Evolutionary conservation across 768 basidiomycete species (phyloP), one percentile per base, ranked within the genome.

Genomic region (Russula earlei): DNA sequence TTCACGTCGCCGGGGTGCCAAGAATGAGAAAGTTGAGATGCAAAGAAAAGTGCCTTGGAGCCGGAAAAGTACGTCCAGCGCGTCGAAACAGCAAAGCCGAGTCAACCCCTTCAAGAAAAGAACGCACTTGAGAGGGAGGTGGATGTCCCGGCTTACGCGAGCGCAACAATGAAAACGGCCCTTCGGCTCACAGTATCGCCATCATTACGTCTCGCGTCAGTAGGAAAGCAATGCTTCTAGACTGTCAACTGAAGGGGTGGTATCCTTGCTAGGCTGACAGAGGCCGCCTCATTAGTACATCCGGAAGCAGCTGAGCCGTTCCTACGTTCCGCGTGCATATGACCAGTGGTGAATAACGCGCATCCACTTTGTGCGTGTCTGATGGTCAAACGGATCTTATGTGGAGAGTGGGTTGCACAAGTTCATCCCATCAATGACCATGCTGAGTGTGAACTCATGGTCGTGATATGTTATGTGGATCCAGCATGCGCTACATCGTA

Each of bases 161-260:
- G 20, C 33, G 19, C 4, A 37, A 49, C 49, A 33, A 40, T 31
- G 47, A 49, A 22, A 31, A 15, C 52, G 46, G 56, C 19, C 17
- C 41, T 31, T 43, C 27, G 15, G 6, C 17, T 31, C 19, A 5
- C 38, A 24, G 51, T 52, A 11, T 38, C 19, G 10, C 3, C 7
- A 19, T 57, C 45, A 58, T 58, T 47, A 58, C 51, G 50, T 58
- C 40, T 58, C 33, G 48, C 27, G 27, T 54, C 40, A 54, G 34
- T 25, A 17, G 10, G 42, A 43, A 29, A 27, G 46, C 31, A 37
- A 19, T 12, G 50, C 44, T 46, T 52, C 55, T 38, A 40, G 49
- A 52, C 31, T 47, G 29, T 57, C 51, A 42, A 36, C 34, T 27
- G 29, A 8, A 27, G 50, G 19, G 33, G 45, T 22, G 11, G 40